These are phyloP conservation scores for Endocarpon pusillum DNA, from an alignment of 495 filamentous ascomycete species.

Conservation along the genomic window DNA sequence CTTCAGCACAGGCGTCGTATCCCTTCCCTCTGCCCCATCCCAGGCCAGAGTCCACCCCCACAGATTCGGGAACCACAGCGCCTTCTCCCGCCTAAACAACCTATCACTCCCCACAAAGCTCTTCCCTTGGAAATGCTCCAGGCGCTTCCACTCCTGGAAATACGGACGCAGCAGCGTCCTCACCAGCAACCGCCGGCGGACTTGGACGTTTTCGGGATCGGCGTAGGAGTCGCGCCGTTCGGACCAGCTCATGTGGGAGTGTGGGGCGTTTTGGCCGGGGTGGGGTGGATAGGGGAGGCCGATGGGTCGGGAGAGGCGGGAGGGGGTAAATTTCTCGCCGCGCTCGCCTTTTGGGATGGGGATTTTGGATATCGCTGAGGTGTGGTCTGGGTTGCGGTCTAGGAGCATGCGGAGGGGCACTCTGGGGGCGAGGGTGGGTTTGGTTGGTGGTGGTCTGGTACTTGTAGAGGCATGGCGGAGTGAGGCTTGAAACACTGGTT, in stretches of 20 bases:
- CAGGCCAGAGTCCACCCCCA: conserved; percentile 25
- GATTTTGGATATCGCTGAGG: conserved; percentile 11
- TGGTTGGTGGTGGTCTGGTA: conserved; percentile 8
- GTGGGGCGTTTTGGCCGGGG: conserved; percentile 62
- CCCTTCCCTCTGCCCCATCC: conserved; percentile 13
- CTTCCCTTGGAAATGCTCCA: conserved; percentile 71
- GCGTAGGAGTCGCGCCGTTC: conserved; percentile 67
- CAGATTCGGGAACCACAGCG: conserved; percentile 90
- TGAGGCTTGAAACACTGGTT: conserved; percentile 2
- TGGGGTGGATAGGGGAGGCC: conserved; percentile 56
- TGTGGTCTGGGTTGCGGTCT: background rate
- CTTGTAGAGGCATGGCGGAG: conserved; percentile 1
- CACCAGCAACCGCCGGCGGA: conserved; percentile 53
- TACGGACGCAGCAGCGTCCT: conserved; percentile 29
- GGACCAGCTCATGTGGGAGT: conserved; percentile 46
- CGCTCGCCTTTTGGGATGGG: conserved; percentile 27
- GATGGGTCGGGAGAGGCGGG: conserved; percentile 59
- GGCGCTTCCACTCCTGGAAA: conserved; percentile 80
- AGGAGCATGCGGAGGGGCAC: too few relatives aligned
- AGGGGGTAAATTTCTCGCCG: conserved; percentile 44
- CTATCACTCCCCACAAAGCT: conserved; percentile 64
- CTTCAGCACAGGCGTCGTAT: conserved; percentile 56
- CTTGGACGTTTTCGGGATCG: conserved; percentile 68
- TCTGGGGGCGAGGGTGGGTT: conserved; percentile 2
- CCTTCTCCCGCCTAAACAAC: conserved; percentile 54